Evolutionary conservation across 2,329 filamentous ascomycete species (phyloP), one percentile per base, ranked within the genome.

Genomic region (Fusarium sp.): DNA sequence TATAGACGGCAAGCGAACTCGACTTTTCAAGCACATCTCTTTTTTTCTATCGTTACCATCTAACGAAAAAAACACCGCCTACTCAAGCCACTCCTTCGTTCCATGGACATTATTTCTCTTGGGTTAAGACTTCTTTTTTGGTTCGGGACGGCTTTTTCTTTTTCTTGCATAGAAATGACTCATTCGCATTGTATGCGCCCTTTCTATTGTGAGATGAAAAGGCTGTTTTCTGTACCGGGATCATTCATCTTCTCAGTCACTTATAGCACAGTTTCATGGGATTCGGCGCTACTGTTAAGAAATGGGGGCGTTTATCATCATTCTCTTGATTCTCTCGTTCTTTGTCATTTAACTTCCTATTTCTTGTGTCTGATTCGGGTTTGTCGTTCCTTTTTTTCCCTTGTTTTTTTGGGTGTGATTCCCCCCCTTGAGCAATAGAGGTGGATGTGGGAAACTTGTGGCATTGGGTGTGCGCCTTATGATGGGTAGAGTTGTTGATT

Each of bases 1-100:
- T 77, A 80, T 80, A 80, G 78, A 81, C 78, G 76, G 77, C 71
- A 74, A 74, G 70, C 79, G 74, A 54, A 76, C 72, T 76, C 72
- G 66, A 64, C 58, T 69, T 73, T 73, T 66, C 62, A 42, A 73
- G 64, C 67, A 61, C 64, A 66, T 73, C 57, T 71, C 46, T 63
- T 71, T 72, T 73, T 73, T 49, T 63, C 49, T 27, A 63, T 65
- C 45, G 59, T 58, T 57, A 60, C 66, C 39, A 70, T 66, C 55
- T 64, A 60, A 69, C 63, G 46, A 66, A 52, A 58, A 63, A 60
- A 55, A 61, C 44, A 45, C n/a, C 56, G 60, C 67, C 67, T 31
- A 75, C 73, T 63, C 59, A 58, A 63, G 63, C 65, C 70, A 70
- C 68, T 72, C 67, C 21, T 73, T 72, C 27, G 49, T 58, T 48